Base-by-base conservation (phyloP, 805 yeast species). In the Candida orba region DNA sequence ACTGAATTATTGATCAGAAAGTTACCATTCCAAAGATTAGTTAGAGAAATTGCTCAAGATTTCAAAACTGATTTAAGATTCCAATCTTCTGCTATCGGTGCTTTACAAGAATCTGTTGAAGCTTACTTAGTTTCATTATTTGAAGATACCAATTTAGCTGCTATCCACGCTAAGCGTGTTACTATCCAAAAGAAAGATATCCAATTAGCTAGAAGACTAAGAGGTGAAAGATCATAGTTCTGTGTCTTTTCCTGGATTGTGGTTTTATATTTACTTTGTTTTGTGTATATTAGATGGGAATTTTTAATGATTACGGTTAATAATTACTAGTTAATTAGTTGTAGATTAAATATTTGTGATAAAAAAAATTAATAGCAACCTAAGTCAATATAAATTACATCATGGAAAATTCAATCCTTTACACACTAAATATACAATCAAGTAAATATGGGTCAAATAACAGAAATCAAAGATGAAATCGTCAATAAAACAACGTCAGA, bases 171-270 rank as follows among this genome's bases (percentile, higher is more conserved):
- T 63, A 91, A 93, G 82, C 84, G 99, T 75, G 98, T 91, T 59
- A 91, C 99, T 54, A 88, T 91, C 64, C 96, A 88, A 79, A 91
- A 89, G 87, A 90, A 90, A 75, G 99, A 91, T 71, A 87, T 91
- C 68, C 96, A 90, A 67, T 78, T 91, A 66, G 99, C 98, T 57
- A 85, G 97, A 76, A 85, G 98, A 77, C 81, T 91, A 68, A 84
- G 97, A 75, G 98, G 97, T 71, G 95, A 85, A 76, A 83, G 93
- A 82, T 78, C 91, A 57, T 85, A 79, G 65, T n/a, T n/a, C n/a
- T n/a, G n/a, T n/a, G 49, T 52, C 22, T 39, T 27, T 27, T 9
- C n/a, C n/a, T n/a, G n/a, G 29, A 37, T 33, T 56, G 42, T 46
- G 17, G 23, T 24, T 36, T 30, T 37, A 38, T 23, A 18, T 30